Percentiles rank a stretch among this genome's conserved stretches.
Conservation (phyloP, 306 rosid species). For the Sindora glabra region DNA sequence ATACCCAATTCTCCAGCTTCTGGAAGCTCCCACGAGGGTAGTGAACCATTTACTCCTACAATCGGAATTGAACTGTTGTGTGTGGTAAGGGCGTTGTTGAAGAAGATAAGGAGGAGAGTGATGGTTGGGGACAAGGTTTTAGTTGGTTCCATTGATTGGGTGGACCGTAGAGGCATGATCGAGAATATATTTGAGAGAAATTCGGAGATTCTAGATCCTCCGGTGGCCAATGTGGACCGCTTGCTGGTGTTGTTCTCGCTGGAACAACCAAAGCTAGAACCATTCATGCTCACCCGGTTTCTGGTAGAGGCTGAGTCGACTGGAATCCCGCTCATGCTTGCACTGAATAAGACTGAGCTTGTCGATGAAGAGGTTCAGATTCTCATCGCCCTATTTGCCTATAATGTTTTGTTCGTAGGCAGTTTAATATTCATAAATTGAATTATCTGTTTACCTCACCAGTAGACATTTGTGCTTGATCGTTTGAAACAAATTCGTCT, state of each 20-base stretch:
- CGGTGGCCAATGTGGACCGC: conserved; percentile 81
- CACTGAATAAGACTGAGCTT: conserved; percentile 69
- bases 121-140: conserved; percentile 88
- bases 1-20: conserved; percentile 25
- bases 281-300: conserved; percentile 71
- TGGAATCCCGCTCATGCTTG: conserved; percentile 69
- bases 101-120: conserved; percentile 88
- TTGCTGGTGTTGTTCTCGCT: conserved; percentile 74
- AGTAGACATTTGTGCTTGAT: not conserved
- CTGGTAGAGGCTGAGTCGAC: conserved; percentile 83
- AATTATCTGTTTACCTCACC: not conserved
- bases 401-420: not conserved
- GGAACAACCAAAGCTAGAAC: conserved; percentile 68
- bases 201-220: conserved; percentile 86
- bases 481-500: not conserved
- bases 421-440: not conserved
- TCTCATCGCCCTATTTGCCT: not conserved
- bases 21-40: conserved; percentile 7
- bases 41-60: conserved; percentile 7
- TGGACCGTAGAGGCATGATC: conserved; percentile 79
- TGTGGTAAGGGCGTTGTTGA: conserved; percentile 73
- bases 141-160: conserved; percentile 89
- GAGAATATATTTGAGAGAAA: conserved; percentile 70
- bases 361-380: conserved; percentile 70
- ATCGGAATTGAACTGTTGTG: conserved; percentile 63